Base-by-base conservation (phyloP, 2,329 filamentous ascomycete genomes). In the Colletotrichum somersetense region DNA sequence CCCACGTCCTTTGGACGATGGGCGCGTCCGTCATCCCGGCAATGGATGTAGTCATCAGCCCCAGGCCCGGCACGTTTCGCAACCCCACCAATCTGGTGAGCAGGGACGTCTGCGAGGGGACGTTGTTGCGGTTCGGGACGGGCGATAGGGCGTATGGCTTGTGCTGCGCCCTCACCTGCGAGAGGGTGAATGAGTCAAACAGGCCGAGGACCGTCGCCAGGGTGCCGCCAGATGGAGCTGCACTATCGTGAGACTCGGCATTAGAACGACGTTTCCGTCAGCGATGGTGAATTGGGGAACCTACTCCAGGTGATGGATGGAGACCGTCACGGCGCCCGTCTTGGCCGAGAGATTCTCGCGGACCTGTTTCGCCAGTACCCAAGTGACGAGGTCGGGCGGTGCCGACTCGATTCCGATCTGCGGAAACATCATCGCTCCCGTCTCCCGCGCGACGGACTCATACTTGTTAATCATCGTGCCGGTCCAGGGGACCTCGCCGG, bases 131-230 rank as follows among this genome's bases (percentile, higher is more conserved):
- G 63, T 87, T 85, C 2, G 85, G 83, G 16, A 90, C 77, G 0
- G 91, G 90, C 0, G 89, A 92, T 12, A 89, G 80, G 1, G 86
- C 86, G 76, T 86, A 91, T 18, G 90, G 89, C 33, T 79, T 78
- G 66, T 82, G 78, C 2, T 87, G 81, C 3, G 80, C 81, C 18
- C 77, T 77, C 7, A 91, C 74, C 64, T 91, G 82, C 59, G 83
- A 80, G 23, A 88, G 62, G 30, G 82, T 81, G 76, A 86, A 90
- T 57, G 80, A 79, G 35, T 91, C 89, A 68, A 90, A 84, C 30
- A 90, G 75, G 58, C 79, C 87, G 18, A 98, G 80, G 5, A 91
- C 83, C 0, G 94, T 95, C 44, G 89, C 86, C 5, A 95, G 81
- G 2, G 93, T 91, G 58, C 91, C 91, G n/a, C 91, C 91, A 1